Base-by-base conservation (phyloP, 305 asterid genomes). In the Euphrasia arctica region DNA sequence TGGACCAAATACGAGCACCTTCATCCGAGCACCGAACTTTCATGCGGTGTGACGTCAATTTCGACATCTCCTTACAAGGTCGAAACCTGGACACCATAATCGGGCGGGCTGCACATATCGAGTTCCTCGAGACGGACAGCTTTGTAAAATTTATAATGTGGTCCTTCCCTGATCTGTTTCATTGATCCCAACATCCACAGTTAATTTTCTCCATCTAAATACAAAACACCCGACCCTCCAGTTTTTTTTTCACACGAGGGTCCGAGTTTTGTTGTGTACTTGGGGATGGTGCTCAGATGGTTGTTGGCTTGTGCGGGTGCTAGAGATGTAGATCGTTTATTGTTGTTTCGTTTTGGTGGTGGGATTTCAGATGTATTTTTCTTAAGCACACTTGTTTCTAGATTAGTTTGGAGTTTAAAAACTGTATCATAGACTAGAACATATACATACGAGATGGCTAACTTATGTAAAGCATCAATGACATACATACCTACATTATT, bases 71-170 rank as follows among this genome's bases (percentile, higher is more conserved):
- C 63, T 50, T 83, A 75, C 99, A 90, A 66, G 97, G 99, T 48
- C 78, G 91, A 71, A 94, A 77, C 83, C 78, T 94, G 34, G 88
- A 88, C 70, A 94, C 99, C 71, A 77, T 94, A 4, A 88, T 94
- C 12, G 98, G 99, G 60, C 83, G 99, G 4, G 98, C 98, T 59
- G 99, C 98, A 55, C 99, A 94, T 68, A 94, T 94, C 22, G 96
- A 94, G 82, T 90, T 94, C 85, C 78, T 94, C 39, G 99, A 90
- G 69, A 69, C 97, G 0, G 99, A 94, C 81, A 69, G 82, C 69
- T 94, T 90, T 58, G 93, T 88, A 0, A 86, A 79, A 83, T 90
- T 94, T 62, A 83, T 94, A 67, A 85, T 90, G 98, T 90, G 99
- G 98, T 90, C 97, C 48, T 94, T 94, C 68, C 91, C 89, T 2